Conservation (phyloP, 306 rosid genomes). For the Ochetophila trinervis region DNA sequence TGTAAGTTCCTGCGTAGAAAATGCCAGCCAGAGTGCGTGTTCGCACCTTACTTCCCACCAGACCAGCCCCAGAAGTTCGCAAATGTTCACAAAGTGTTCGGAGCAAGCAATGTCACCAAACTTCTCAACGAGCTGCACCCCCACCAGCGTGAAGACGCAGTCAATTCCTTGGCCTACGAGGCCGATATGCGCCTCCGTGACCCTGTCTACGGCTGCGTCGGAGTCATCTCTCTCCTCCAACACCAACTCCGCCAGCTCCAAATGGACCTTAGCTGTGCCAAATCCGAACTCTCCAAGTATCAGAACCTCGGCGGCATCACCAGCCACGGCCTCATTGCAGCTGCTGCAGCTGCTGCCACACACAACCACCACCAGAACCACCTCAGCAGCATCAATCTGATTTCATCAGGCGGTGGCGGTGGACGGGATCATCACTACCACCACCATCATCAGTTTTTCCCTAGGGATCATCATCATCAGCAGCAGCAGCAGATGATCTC, state of each 20-base stretch:
- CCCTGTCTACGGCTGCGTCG: slow-evolving; percentile 89
- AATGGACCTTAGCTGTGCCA: slow-evolving; percentile 83
- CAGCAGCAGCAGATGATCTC: slow-evolving; percentile 37
- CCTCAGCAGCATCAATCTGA: slow-evolving; percentile 27
- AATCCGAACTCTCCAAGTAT: slow-evolving; percentile 81
- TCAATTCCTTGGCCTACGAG: slow-evolving; percentile 92
- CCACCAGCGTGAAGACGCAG: slow-evolving; percentile 92
- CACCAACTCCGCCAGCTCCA: slow-evolving; percentile 97
- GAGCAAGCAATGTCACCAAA: slow-evolving; percentile 90
- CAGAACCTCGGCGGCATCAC: slow-evolving; percentile 50
- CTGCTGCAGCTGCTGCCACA: slow-evolving; percentile 27
- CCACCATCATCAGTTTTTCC: slow-evolving; percentile 66
- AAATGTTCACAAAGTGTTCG: slow-evolving; percentile 86
- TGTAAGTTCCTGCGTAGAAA: slow-evolving; percentile 92
- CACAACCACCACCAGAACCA: slow-evolving; percentile 27
- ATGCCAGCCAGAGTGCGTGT: slow-evolving; percentile 93
- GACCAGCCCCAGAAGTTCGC: slow-evolving; percentile 97
- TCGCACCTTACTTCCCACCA: slow-evolving; percentile 93
- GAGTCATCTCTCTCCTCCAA: slow-evolving; percentile 90
- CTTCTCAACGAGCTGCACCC: slow-evolving; percentile 90
- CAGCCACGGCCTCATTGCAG: slow-evolving; percentile 42
- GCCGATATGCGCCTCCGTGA: slow-evolving; percentile 97
- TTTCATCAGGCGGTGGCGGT: slow-evolving; percentile 2
- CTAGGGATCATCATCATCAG: slow-evolving; percentile 47
- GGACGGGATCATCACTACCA: slow-evolving; percentile 41